Base-by-base conservation (phyloP, 1,284 basidiomycete genomes). In the Ustilago bromivora region DNA sequence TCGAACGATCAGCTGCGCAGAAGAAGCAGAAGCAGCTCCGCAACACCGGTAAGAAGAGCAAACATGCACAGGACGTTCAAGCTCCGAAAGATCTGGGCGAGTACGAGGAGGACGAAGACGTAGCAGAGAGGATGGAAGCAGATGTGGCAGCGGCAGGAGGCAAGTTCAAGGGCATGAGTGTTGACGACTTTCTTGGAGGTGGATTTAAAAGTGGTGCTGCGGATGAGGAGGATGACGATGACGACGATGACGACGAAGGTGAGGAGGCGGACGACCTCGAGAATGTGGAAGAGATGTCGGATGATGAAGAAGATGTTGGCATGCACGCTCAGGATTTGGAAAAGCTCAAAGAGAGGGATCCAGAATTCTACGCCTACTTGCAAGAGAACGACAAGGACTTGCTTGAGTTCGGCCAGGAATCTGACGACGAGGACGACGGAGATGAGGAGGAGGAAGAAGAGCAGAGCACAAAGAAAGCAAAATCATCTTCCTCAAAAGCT, bases 301-400 rank as follows among this genome's bases (percentile, higher is more conserved):
- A 82, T 57, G 70, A 82, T 12, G 72, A 73, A 31, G 69, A 72
- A n/a, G 82, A 76, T 32, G 73, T 61, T 12, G 73, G 70, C 40
- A 78, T 67, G 66, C 95, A 96, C 87, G 88, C 93, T 54, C 86
- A 91, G 54, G 92, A 98, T 64, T 90, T 99, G n/a, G 92, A 93
- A 56, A 92, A 94, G 83, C 90, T 99, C 46, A 93, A 93, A 13
- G 93, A 96, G 87, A 96, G 94, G 87, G 97, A 99, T 86, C 96
- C 96, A 19, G 96, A 98, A 83, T 99, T 99, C 88, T 99, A 91
- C 92, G 95, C 97, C 87, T 99, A 97, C 85, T 89, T 99, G 8
- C 92, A 97, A 88, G 94, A 98, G 87, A 96, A 99, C 85, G 96
- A 99, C 87, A 88, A 89, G 64, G 94, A 95, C 61, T 88, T 99